A percentile compares a stretch with the other conserved stretches of the same genome.
phyloP scores from a whole-genome alignment of 257 asterid species.

The Solanum infundibuliforme region DNA sequence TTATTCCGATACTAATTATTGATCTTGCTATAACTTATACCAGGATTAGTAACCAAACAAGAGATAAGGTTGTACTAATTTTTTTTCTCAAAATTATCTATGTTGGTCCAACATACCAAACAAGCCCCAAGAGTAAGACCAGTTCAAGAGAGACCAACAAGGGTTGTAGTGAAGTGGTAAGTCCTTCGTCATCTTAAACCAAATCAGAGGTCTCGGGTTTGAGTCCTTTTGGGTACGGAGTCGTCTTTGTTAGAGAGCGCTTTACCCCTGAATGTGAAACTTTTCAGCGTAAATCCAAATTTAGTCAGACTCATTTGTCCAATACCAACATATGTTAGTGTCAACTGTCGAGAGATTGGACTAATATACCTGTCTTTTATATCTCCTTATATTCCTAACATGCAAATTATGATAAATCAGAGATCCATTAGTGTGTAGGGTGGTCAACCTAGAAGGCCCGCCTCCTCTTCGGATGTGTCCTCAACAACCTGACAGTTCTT shows the following conservation, averaged over 20 bases:
- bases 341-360: not conserved
- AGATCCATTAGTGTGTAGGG: not conserved
- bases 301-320: not conserved
- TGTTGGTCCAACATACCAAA: not conserved
- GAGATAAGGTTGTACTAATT: not conserved
- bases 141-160: no score
- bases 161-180: no score
- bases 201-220: no score
- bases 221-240: not conserved
- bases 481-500: not conserved
- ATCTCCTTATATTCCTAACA: no score
- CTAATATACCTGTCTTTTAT: no score
- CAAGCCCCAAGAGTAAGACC: not conserved
- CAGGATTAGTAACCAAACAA: not conserved
- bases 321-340: not conserved
- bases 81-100: not conserved
- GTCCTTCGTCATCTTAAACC: no score
- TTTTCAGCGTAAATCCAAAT: not conserved
- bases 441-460: not conserved
- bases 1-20: not conserved
- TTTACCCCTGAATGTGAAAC: not conserved
- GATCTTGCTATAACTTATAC: not conserved
- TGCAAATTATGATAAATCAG: no score
- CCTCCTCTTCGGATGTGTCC: not conserved
- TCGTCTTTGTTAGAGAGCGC: not conserved